Conservation (phyloP, 2,329 filamentous ascomycete species). For the Clarireedia paspali region DNA sequence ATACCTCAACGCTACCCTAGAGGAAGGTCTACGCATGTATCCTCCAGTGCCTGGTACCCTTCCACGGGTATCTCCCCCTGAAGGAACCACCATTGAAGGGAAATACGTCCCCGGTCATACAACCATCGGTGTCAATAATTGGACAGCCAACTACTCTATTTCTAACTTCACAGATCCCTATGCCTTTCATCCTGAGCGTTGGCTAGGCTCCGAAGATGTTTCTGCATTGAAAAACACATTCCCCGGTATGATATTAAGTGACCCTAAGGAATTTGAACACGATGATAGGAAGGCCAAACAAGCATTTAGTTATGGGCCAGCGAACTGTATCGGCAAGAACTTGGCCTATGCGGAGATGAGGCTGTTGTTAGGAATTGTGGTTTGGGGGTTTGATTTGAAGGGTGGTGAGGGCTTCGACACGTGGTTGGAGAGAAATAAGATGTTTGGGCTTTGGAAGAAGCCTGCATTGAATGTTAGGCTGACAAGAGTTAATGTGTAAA, state of each 20-base stretch:
- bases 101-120: neutral
- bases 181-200: constrained; percentile 3
- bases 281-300: constrained; percentile 4
- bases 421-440: constrained; percentile 5
- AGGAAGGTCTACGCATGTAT: constrained; percentile 15
- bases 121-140: neutral
- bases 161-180: neutral
- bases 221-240: neutral
- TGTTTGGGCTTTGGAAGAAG: constrained; percentile 2
- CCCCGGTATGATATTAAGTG: neutral
- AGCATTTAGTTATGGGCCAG: neutral
- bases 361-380: neutral
- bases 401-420: neutral
- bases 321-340: constrained; percentile 6
- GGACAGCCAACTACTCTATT: neutral
- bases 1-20: constrained; percentile 11
- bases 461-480: constrained; percentile 2
- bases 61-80: neutral
- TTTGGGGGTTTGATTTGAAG: constrained; percentile 7
- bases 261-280: neutral
- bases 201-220: neutral
- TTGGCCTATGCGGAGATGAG: constrained; percentile 10
- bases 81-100: neutral
- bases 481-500: neutral
- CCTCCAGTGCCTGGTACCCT: constrained; percentile 8